Percentiles rank a stretch among this genome's conserved stretches.
Evolutionary conservation across 768 basidiomycete genomes (phyloP).

Genomic region (Suillus placidus): DNA sequence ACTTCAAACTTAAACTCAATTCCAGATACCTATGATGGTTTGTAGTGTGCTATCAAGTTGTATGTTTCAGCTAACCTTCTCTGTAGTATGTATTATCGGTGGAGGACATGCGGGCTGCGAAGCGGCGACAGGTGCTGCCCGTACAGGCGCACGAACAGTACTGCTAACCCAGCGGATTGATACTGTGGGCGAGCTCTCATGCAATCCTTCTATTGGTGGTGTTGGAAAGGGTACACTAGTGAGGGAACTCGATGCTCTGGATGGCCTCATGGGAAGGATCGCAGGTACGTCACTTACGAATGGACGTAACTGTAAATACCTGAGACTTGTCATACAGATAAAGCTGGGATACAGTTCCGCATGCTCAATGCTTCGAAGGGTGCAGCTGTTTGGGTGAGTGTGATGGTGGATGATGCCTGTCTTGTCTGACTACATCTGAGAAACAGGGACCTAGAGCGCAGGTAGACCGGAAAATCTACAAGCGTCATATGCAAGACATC

Average conservation of each 20-base stretch:
- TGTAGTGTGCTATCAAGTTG: conserved; percentile 6
- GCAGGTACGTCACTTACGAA: conserved; percentile 53
- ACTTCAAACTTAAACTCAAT: neutral
- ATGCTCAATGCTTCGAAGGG: conserved; percentile 86
- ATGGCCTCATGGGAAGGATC: conserved; percentile 83
- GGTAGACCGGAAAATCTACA: conserved; percentile 85
- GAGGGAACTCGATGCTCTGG: conserved; percentile 89
- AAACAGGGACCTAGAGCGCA: conserved; percentile 86
- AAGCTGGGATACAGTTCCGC: conserved; percentile 87
- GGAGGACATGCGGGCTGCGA: conserved; percentile 95
- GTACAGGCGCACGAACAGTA: conserved; percentile 79
- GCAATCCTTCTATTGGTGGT: conserved; percentile 91
- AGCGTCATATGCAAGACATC: conserved; percentile 74
- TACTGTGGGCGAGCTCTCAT: conserved; percentile 83
- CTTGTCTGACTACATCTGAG: neutral
- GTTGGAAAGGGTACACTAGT: conserved; percentile 92
- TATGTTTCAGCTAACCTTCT: conserved; percentile 43
- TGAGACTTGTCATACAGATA: conserved; percentile 53
- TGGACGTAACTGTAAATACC: neutral
- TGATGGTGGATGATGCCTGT: conserved; percentile 1
- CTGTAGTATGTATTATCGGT: conserved; percentile 80
- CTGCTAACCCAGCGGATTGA: conserved; percentile 82
- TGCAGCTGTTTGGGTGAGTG: conserved; percentile 84
- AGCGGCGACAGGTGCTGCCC: conserved; percentile 83
- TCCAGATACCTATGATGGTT: conserved; percentile 29